A percentile compares a stretch with the other conserved stretches of the same genome.
phyloP scores from a whole-genome alignment of 2,329 filamentous ascomycete genomes.

The Gliomastix tumulicola region DNA sequence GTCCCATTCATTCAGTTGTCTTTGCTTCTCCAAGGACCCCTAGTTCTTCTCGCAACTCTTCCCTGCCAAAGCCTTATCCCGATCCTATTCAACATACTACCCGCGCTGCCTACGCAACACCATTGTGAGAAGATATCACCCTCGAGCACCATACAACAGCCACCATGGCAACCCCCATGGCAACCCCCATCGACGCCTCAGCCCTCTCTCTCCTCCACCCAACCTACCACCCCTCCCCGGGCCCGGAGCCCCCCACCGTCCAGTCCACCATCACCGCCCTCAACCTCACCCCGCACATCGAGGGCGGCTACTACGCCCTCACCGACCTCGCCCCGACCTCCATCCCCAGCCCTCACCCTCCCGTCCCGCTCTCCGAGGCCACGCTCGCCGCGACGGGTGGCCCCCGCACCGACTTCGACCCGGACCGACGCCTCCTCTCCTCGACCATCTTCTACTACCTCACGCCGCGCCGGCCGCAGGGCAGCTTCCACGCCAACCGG shows the following conservation, averaged over 20 bases:
- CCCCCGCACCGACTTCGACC: slow-evolving; percentile 25
- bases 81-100: too few relatives aligned
- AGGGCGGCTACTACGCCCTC: slow-evolving; percentile 59
- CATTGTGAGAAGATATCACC: not conserved
- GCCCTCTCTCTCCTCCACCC: slow-evolving; percentile 1
- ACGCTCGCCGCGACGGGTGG: slow-evolving; percentile 21
- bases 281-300: slow-evolving; percentile 45
- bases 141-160: not conserved
- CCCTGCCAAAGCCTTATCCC: too few relatives aligned
- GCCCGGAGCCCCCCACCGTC: slow-evolving; percentile 6
- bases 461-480: slow-evolving; percentile 45
- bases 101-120: too few relatives aligned
- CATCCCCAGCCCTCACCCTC: slow-evolving; percentile 40
- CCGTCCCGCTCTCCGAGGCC: slow-evolving; percentile 23
- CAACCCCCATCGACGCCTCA: not conserved
- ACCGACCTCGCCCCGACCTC: slow-evolving; percentile 47
- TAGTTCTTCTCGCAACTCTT: too few relatives aligned
- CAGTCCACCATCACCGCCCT: slow-evolving; percentile 24
- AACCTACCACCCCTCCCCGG: slow-evolving; percentile 3
- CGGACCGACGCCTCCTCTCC: slow-evolving; percentile 41
- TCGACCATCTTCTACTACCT: slow-evolving; percentile 61
- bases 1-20: too few relatives aligned
- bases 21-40: too few relatives aligned
- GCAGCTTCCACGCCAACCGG: slow-evolving; percentile 57
- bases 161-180: slow-evolving; percentile 1